Percentiles rank a stretch among this genome's conserved stretches.
Evolutionary conservation across 75 land plant species (phyloP).

Genomic region (Selaginella tamariscina): DNA sequence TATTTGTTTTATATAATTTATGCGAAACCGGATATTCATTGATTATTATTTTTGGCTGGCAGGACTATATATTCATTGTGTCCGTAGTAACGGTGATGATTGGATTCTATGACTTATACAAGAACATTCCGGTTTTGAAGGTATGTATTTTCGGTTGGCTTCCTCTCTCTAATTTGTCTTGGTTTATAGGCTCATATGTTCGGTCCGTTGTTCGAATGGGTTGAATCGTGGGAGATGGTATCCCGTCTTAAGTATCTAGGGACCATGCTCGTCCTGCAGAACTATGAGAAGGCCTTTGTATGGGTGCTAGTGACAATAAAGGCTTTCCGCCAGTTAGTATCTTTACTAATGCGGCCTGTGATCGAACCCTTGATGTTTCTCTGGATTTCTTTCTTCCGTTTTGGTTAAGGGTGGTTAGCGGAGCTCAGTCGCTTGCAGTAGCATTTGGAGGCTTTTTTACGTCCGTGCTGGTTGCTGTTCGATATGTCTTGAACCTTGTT

Average conservation of each 20-base stretch:
- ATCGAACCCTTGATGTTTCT: constrained; percentile 41
- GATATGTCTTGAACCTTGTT: constrained; percentile 25
- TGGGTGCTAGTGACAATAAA: constrained; percentile 41
- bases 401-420: constrained; percentile 38
- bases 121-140: constrained; percentile 86
- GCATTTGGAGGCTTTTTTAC: constrained; percentile 21
- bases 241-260: constrained; percentile 72
- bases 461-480: constrained; percentile 18
- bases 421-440: constrained; percentile 22
- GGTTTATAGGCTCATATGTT: constrained; percentile 43
- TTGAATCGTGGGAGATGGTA: constrained; percentile 80
- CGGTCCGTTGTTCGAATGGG: constrained; percentile 88
- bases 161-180: too few species aligned
- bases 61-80: constrained; percentile 60
- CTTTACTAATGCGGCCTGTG: constrained; percentile 44
- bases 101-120: constrained; percentile 92
- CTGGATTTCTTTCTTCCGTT: constrained; percentile 40
- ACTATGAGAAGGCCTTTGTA: constrained; percentile 60
- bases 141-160: too few species aligned
- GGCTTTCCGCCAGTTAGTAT: constrained; percentile 33
- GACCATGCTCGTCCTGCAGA: constrained; percentile 81
- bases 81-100: constrained; percentile 73
- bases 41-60: too few species aligned
- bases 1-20: too few species aligned
- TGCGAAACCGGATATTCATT: too few species aligned